Evolutionary conservation across 2,329 filamentous ascomycete species (phyloP).

Genomic region (Pleoardoris graminearum): DNA sequence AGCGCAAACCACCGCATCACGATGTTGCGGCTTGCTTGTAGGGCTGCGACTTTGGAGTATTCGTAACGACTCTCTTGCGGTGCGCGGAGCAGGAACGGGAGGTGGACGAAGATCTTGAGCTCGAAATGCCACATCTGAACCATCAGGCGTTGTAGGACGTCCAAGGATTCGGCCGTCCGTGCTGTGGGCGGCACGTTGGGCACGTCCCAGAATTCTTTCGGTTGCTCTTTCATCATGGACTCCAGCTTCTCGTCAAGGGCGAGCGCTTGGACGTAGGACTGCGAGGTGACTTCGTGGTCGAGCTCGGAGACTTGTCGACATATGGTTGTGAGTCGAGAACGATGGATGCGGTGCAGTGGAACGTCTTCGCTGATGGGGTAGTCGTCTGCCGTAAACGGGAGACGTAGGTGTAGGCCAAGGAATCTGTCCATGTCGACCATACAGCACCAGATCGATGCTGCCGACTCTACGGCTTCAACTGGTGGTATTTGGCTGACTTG

Average conservation of each 20-base stretch:
- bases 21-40: constrained; percentile 41
- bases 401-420: constrained; percentile 39
- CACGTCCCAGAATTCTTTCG: constrained; percentile 43
- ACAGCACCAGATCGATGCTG: constrained; percentile 34
- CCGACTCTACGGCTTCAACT: constrained; percentile 30
- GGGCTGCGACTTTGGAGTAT: constrained; percentile 39
- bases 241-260: constrained; percentile 40
- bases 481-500: constrained; percentile 24
- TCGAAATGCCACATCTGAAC: constrained; percentile 44
- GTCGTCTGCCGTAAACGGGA: constrained; percentile 41
- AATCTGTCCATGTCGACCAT: constrained; percentile 40
- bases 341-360: constrained; percentile 26
- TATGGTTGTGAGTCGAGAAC: constrained; percentile 27
- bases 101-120: constrained; percentile 41
- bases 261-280: constrained; percentile 38
- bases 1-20: constrained; percentile 44
- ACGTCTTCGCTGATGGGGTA: constrained; percentile 30
- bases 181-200: constrained; percentile 41
- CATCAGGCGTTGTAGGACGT: constrained; percentile 34
- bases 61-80: constrained; percentile 38
- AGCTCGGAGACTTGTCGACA: constrained; percentile 33
- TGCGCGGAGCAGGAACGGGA: constrained; percentile 40
- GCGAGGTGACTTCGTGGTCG: constrained; percentile 34
- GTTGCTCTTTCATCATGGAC: constrained; percentile 31
- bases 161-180: constrained; percentile 32